Evolutionary conservation across 1,284 basidiomycete species (phyloP), one percentile per base, ranked within the genome.

Genomic region (Ceratobasidium sp.): DNA sequence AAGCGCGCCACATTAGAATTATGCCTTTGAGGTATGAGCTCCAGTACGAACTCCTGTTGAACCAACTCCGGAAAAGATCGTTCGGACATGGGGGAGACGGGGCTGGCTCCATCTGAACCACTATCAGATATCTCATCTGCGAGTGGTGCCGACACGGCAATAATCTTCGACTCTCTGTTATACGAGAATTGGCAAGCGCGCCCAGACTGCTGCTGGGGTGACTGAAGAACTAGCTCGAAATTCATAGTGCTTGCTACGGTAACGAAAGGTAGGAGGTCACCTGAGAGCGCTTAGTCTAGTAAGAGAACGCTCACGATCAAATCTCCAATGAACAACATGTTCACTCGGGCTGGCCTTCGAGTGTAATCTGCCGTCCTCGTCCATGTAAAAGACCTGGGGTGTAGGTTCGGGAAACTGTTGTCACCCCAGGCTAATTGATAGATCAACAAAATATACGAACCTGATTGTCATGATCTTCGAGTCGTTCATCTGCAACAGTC

Each of bases 301-400:
- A n/a, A 61, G 6, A 18, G 28, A 20, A 40, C 33, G 40, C 60
- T 33, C 33, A 61, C 60, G 60, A 40, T 40, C 40, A 33, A 61
- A 20, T 40, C 60, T 61, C 5, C 60, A 61, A 40, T 61, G 33
- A 40, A 40, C 12, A n/a, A 61, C 15, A n/a, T 33, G 33, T 40
- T 61, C 28, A 20, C 18, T 51, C 20, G 60, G 60, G 33, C 28
- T 28, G 44, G 69, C 28, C 39, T 60, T 60, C 6, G 69, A 71
- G 39, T 39, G 69, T n/a, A 71, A 42, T 33, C 53, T 23, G 3
- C 69, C 69, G 23, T 71, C 55, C 20, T 71, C 33, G 23, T 56
- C 46, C 13, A 71, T 23, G n/a, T 42, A 71, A 46, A 71, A 71
- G 10, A 71, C 55, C 69, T 71, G 40, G 33, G 51, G 20, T 20